These are phyloP conservation scores for Globisporangium yorkense DNA, from an alignment of 352 stramenopile genomes.

Conservation along the genomic window DNA sequence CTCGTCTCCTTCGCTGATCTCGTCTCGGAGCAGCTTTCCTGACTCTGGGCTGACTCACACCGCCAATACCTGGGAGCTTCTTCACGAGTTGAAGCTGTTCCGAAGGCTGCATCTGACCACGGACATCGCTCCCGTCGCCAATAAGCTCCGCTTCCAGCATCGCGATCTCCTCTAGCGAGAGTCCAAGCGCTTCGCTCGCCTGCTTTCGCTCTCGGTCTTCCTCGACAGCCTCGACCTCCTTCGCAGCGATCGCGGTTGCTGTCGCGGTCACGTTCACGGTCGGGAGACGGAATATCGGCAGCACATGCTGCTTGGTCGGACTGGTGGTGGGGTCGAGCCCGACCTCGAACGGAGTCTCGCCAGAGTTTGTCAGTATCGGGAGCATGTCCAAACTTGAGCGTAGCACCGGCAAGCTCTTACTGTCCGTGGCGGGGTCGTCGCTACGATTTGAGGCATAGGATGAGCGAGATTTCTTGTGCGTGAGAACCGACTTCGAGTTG, in stretches of 20 bases:
- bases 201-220: constrained; percentile 48
- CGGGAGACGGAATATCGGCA: constrained; percentile 69
- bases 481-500: constrained; percentile 26
- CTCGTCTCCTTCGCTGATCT: background rate
- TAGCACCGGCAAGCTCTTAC: constrained; percentile 1
- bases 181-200: constrained; percentile 55
- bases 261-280: constrained; percentile 42
- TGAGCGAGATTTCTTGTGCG: constrained; percentile 31
- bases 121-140: constrained; percentile 4
- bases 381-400: constrained; percentile 56
- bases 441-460: background rate
- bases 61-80: constrained; percentile 4
- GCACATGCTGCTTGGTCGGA: constrained; percentile 32
- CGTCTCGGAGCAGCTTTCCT: background rate
- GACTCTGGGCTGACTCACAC: background rate
- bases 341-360: constrained; percentile 71
- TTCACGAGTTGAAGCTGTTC: background rate
- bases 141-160: constrained; percentile 50
- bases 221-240: constrained; percentile 37
- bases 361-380: constrained; percentile 58
- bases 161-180: constrained; percentile 65
- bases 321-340: constrained; percentile 28
- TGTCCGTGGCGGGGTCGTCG: background rate
- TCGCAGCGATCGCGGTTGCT: constrained; percentile 26
- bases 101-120: background rate